phyloP scores from a whole-genome alignment of 1,284 basidiomycete species.

The Farysia itapuensis region DNA sequence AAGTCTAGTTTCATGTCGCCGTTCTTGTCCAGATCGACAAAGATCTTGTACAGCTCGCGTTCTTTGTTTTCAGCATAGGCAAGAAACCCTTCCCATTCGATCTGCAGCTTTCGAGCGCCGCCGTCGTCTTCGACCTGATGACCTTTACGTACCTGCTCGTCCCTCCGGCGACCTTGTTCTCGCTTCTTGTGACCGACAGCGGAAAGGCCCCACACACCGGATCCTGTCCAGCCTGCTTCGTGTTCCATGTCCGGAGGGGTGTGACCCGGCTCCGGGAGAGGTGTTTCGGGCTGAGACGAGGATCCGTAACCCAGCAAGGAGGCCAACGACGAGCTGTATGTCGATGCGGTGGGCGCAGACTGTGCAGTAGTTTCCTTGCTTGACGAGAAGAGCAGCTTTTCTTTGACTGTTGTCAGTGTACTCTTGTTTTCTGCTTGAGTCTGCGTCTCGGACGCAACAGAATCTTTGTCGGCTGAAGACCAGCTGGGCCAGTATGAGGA shows the following conservation, averaged over 20 bases:
- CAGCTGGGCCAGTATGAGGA: conserved; percentile 21
- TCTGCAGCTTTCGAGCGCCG: conserved; percentile 48
- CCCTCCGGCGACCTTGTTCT: conserved; percentile 27
- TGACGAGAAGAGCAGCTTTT: conserved; percentile 12
- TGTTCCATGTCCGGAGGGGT: conserved; percentile 41
- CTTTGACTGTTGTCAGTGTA: conserved; percentile 14
- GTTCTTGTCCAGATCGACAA: conserved; percentile 55
- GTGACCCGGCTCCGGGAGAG: conserved; percentile 9
- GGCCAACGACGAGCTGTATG: conserved; percentile 13
- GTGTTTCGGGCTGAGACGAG: neutral
- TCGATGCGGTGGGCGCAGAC: conserved; percentile 3
- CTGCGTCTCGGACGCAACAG: conserved; percentile 1
- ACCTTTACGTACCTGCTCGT: conserved; percentile 26
- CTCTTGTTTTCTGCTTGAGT: conserved; percentile 4
- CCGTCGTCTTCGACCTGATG: conserved; percentile 44
- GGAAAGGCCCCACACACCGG: conserved; percentile 56
- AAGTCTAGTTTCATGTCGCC: conserved; percentile 53
- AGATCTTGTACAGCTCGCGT: conserved; percentile 56
- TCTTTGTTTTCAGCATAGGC: conserved; percentile 58
- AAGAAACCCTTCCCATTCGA: conserved; percentile 59
- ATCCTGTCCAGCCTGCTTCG: conserved; percentile 58
- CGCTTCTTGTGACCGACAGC: conserved; percentile 46
- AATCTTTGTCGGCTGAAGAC: conserved; percentile 22
- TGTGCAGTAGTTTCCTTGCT: neutral
- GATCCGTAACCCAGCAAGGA: conserved; percentile 24